Evolutionary conservation across 164 flowering plant genomes (phyloP), one percentile per base, ranked within the genome.

Genomic region (Nelumbo lutea): DNA sequence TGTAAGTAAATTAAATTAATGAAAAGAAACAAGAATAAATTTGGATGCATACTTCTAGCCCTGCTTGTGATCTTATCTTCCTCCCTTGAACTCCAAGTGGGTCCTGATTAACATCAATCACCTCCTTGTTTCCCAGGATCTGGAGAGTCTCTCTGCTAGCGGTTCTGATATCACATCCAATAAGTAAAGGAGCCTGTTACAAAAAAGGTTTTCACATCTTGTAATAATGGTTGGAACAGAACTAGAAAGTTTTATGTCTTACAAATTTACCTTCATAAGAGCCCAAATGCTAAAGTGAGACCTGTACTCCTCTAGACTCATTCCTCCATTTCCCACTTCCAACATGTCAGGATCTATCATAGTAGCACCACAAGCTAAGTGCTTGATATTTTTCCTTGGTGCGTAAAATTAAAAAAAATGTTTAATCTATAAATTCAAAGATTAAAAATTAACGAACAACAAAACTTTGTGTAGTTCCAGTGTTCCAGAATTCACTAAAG

Each of bases 201-300:
- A 72, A 51, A 14, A 59, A 61, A 11, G n/a, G 1, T 61, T 43
- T 10, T 42, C 3, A 5, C 55, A 59, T 64, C 65, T 6, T 41
- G 13, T 9, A 56, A 11, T 44, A 44, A 61, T 61, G 59, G 9
- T n/a, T 0, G 14, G 38, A 46, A 11, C 40, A 9, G 27, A 27
- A 27, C 27, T 44, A 45, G 47, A 13, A 67, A 3, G 7, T 13
- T 59, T 2, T 43, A 67, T 47, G 56, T 5, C 7, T 15, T 42
- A 42, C 9, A 64, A 41, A 61, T 70, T 45, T 5, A 78, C 86
- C 78, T 84, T 83, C 78, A 79, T 77, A 10, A 82, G 72, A 58
- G 84, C 83, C 88, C 86, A 84, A 9, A 84, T 79, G 47, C 88
- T 84, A 42, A 84, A 83, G 70, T 84, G 88, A 40, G 88, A 84